A percentile compares a stretch with the other conserved stretches of the same genome.
Evolutionary conservation across 2,329 filamentous ascomycete species (phyloP).

Genomic region (Curvularia hawaiiensis): DNA sequence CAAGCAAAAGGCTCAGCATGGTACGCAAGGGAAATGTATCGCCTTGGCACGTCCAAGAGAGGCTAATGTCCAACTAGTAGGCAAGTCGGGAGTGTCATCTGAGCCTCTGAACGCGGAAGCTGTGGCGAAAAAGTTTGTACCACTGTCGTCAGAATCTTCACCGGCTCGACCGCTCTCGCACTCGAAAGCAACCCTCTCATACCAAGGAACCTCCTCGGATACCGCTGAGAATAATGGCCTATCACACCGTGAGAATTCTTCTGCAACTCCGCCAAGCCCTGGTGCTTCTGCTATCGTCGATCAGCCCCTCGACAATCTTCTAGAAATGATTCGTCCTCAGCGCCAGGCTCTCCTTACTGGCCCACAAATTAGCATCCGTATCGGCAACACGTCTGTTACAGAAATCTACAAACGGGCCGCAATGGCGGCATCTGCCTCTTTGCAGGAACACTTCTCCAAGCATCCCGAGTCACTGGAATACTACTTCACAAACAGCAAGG

Average conservation of each 20-base stretch:
- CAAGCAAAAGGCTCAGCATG: not conserved
- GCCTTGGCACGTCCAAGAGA: not conserved
- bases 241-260: not conserved
- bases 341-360: slow-evolving; percentile 14
- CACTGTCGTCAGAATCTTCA: not conserved
- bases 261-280: not conserved
- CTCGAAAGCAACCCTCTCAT: not conserved
- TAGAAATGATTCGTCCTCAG: slow-evolving; percentile 15
- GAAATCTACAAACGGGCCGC: slow-evolving; percentile 19
- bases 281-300: not conserved
- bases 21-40: not conserved
- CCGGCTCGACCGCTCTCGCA: not conserved
- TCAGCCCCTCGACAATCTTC: slow-evolving; percentile 12
- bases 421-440: slow-evolving; percentile 20
- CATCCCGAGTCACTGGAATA: slow-evolving; percentile 15
- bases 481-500: not conserved
- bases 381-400: slow-evolving; percentile 7
- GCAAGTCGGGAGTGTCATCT: not conserved
- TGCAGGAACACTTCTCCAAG: slow-evolving; percentile 15
- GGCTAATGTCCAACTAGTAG: not conserved
- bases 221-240: not conserved
- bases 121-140: too few species aligned
- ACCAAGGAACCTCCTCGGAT: not conserved
- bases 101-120: not conserved
- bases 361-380: slow-evolving; percentile 12